Evolutionary conservation across 371 early-diverging fungal species (phyloP).

Genomic region (Mucor racemosus): DNA sequence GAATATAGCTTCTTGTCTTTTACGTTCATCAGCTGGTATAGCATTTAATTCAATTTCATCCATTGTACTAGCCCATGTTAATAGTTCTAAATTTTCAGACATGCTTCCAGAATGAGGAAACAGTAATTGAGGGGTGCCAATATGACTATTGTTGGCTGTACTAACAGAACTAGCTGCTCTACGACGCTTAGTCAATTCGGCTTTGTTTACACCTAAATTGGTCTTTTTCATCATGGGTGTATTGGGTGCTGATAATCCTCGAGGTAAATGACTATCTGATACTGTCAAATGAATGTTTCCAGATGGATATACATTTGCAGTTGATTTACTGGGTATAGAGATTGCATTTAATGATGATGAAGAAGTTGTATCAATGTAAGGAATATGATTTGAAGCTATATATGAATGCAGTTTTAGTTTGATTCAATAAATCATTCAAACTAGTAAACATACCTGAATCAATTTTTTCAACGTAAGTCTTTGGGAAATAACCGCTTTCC

Average conservation of each 20-base stretch:
- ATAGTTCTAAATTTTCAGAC: slow-evolving; percentile 33
- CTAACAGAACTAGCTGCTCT: slow-evolving; percentile 53
- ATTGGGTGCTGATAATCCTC: slow-evolving; percentile 46
- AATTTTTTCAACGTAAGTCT: slow-evolving; percentile 45
- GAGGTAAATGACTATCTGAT: slow-evolving; percentile 16
- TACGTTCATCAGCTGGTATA: slow-evolving; percentile 64
- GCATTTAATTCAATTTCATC: slow-evolving; percentile 43
- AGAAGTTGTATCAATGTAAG: background rate
- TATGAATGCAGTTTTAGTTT: background rate
- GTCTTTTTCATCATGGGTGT: slow-evolving; percentile 52
- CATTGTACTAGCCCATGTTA: slow-evolving; percentile 55
- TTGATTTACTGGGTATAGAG: slow-evolving; percentile 12
- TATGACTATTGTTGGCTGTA: slow-evolving; percentile 20
- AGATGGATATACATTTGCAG: background rate
- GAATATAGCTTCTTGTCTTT: slow-evolving; percentile 88
- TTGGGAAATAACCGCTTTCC: slow-evolving; percentile 48
- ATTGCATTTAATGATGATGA: slow-evolving; percentile 10
- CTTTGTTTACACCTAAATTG: slow-evolving; percentile 30
- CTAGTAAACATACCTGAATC: slow-evolving; percentile 25
- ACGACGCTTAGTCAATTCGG: slow-evolving; percentile 39
- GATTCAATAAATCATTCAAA: background rate
- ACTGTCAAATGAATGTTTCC: slow-evolving; percentile 14
- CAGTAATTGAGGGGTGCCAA: slow-evolving; percentile 13
- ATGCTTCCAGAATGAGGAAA: slow-evolving; percentile 19
- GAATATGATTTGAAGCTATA: background rate